phyloP scores from a whole-genome alignment of 768 basidiomycete genomes.

The Lactarius tabidus region DNA sequence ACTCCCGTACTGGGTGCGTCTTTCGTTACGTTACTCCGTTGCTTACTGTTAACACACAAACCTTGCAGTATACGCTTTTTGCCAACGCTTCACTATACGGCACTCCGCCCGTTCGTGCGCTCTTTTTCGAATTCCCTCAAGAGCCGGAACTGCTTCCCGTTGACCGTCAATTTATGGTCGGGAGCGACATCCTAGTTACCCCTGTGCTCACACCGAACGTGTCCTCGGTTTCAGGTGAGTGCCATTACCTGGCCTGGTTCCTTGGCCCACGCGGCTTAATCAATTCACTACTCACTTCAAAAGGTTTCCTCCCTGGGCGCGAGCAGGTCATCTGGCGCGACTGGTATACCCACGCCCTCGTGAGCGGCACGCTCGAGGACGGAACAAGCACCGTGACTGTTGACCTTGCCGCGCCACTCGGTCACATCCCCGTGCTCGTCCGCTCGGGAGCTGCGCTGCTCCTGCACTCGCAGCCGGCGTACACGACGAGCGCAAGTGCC shows the following conservation, averaged over 20 bases:
- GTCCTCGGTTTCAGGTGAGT: slow-evolving; percentile 59
- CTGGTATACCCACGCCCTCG: slow-evolving; percentile 63
- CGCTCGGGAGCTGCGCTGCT: slow-evolving; percentile 66
- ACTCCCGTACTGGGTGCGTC: slow-evolving; percentile 72
- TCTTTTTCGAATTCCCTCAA: slow-evolving; percentile 76
- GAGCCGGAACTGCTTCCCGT: slow-evolving; percentile 59
- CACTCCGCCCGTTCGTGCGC: slow-evolving; percentile 66
- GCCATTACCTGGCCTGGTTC: not conserved
- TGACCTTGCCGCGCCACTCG: slow-evolving; percentile 61
- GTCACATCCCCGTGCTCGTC: slow-evolving; percentile 73
- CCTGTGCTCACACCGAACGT: slow-evolving; percentile 70
- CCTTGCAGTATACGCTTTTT: slow-evolving; percentile 63
- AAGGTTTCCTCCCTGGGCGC: slow-evolving; percentile 64
- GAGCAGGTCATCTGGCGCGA: slow-evolving; percentile 61
- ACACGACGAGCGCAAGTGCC: slow-evolving; percentile 65
- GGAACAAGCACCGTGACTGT: slow-evolving; percentile 35
- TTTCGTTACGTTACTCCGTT: not conserved
- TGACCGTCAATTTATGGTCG: slow-evolving; percentile 70
- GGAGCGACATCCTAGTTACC: slow-evolving; percentile 66
- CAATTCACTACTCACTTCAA: not conserved
- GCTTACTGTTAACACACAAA: not conserved
- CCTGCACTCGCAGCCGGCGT: slow-evolving; percentile 56
- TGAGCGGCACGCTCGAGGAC: slow-evolving; percentile 35
- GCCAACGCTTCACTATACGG: slow-evolving; percentile 61
- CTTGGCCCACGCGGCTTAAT: not conserved